phyloP scores from a whole-genome alignment of 352 stramenopile species.

The Phytophthora pseudosyringae region DNA sequence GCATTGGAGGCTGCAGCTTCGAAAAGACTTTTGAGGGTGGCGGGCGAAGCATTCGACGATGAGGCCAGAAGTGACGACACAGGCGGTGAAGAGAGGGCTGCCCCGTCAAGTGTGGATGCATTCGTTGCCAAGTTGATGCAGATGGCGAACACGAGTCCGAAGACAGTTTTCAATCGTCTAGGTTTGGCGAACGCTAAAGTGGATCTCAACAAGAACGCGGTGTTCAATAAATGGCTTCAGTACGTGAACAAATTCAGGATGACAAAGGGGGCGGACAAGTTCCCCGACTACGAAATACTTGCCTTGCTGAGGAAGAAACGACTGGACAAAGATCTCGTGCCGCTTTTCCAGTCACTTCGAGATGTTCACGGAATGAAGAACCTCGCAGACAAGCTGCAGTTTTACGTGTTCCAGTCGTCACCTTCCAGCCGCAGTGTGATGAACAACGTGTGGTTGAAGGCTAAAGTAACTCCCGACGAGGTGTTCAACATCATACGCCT shows the following conservation, averaged over 20 bases:
- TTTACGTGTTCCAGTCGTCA: neutral
- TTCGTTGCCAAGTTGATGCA: neutral
- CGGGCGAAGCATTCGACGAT: too few relatives aligned
- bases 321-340: neutral
- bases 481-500: slow-evolving; percentile 7
- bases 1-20: neutral
- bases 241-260: slow-evolving; percentile 6
- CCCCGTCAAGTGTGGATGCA: neutral
- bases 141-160: neutral
- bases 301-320: neutral
- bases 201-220: neutral
- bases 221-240: slow-evolving; percentile 1
- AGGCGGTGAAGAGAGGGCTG: slow-evolving; percentile 1
- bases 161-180: neutral
- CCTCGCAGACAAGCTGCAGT: neutral
- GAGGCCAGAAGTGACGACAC: neutral
- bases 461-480: neutral
- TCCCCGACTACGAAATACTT: neutral
- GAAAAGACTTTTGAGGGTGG: neutral
- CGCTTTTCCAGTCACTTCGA: neutral
- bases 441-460: slow-evolving; percentile 1
- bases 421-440: neutral
- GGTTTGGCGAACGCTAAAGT: neutral
- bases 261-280: neutral
- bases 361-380: slow-evolving; percentile 3